Conservation (phyloP, 768 basidiomycete species). For the Leccinellum rugosiceps region DNA sequence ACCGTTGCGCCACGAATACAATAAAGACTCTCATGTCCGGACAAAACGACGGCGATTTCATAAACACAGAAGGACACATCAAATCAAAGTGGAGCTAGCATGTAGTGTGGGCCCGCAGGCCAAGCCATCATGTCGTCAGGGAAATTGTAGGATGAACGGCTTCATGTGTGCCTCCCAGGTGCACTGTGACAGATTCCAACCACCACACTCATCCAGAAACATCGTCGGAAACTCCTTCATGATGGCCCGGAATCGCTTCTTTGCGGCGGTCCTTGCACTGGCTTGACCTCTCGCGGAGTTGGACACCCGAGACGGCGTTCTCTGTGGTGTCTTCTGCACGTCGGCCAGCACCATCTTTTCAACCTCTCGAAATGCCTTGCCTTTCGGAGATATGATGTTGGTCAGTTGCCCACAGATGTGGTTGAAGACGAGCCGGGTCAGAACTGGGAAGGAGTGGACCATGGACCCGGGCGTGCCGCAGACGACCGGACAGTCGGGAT, state of each 20-base stretch:
- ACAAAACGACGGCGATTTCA: conserved; percentile 19
- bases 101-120: not conserved
- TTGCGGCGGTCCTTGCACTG: conserved; percentile 17
- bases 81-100: conserved; percentile 2
- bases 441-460: conserved; percentile 58
- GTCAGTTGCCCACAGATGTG: conserved; percentile 36
- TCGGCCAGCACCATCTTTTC: conserved; percentile 41
- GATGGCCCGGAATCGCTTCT: conserved; percentile 30
- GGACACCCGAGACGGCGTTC: conserved; percentile 7
- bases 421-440: conserved; percentile 50
- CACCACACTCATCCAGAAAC: conserved; percentile 47
- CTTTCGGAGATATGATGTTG: conserved; percentile 36
- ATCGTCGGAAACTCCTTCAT: conserved; percentile 30
- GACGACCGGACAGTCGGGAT: conserved; percentile 74
- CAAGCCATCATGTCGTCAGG: conserved; percentile 35
- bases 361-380: conserved; percentile 40
- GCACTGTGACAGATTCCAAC: conserved; percentile 44
- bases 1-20: not conserved
- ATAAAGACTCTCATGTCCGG: conserved; percentile 4
- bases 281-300: conserved; percentile 15
- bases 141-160: conserved; percentile 58
- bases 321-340: conserved; percentile 15
- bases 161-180: conserved; percentile 63
- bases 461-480: conserved; percentile 83
- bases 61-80: conserved; percentile 3